A percentile compares a stretch with the other conserved stretches of the same genome.
Evolutionary conservation across 768 basidiomycete species (phyloP).

Genomic region (Hortiboletus flavorubellus): DNA sequence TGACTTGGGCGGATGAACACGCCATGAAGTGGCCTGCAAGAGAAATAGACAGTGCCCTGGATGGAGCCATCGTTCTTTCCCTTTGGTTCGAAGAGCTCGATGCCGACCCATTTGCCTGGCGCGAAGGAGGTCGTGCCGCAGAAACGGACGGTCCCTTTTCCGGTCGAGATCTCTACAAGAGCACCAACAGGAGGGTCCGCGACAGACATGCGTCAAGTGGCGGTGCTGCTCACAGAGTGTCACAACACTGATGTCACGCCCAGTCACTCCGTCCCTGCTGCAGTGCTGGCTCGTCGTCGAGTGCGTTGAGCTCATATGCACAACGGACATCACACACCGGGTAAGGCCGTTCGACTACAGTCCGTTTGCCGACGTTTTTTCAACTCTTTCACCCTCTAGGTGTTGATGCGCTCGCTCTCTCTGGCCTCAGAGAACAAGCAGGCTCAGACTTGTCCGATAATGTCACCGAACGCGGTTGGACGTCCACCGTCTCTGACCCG

Average conservation of each 20-base stretch:
- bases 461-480: conserved; percentile 50
- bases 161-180: conserved; percentile 75
- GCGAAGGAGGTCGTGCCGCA: conserved; percentile 80
- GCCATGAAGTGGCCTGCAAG: conserved; percentile 70
- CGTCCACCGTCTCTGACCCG: conserved; percentile 47
- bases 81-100: conserved; percentile 76
- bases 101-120: conserved; percentile 91
- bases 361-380: neutral
- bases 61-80: conserved; percentile 98
- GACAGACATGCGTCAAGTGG: conserved; percentile 31
- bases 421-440: conserved; percentile 15
- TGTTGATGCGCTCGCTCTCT: conserved; percentile 13
- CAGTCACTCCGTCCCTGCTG: no score
- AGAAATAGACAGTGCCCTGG: conserved; percentile 75
- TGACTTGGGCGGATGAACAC: conserved; percentile 89
- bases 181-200: conserved; percentile 58
- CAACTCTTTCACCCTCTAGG: conserved; percentile 12
- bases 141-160: conserved; percentile 84
- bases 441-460: conserved; percentile 46
- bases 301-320: conserved; percentile 20
- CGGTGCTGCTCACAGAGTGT: conserved; percentile 7
- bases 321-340: conserved; percentile 26
- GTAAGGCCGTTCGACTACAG: conserved; percentile 13
- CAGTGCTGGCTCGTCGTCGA: neutral
- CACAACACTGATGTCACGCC: conserved; percentile 10